A percentile compares a stretch with the other conserved stretches of the same genome.
These are phyloP conservation scores for Excoecaria agallocha DNA, from an alignment of 345 rosid species.

Conservation along the genomic window DNA sequence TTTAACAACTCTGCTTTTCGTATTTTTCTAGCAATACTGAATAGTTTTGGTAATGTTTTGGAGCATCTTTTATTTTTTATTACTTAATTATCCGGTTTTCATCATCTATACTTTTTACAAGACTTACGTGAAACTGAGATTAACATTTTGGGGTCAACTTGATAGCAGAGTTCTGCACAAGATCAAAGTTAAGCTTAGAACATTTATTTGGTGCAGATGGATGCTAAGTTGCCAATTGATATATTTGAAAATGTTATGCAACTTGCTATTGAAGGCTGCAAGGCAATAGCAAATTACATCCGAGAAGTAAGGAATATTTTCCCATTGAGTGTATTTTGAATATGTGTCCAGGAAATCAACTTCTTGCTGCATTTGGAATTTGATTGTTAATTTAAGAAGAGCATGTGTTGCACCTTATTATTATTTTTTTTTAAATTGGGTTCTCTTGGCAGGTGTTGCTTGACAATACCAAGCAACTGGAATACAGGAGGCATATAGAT, in stretches of 20 bases:
- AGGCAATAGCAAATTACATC: conserved; percentile 72
- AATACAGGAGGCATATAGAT: conserved; percentile 59
- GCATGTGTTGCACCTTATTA: not conserved
- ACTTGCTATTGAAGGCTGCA: conserved; percentile 83
- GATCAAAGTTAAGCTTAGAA: not conserved
- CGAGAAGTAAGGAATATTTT: conserved; percentile 46
- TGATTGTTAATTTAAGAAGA: not conserved
- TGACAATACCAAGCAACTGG: conserved; percentile 80
- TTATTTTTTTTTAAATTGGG: not conserved
- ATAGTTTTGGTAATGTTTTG: not conserved
- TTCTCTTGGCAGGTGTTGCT: conserved; percentile 46
- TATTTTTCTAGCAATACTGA: not conserved
- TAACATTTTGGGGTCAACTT: not conserved
- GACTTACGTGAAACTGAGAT: not conserved
- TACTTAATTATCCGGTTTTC: not conserved
- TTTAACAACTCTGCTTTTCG: not conserved
- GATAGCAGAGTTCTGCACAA: not conserved
- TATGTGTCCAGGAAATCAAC: not conserved
- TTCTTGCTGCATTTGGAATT: not conserved
- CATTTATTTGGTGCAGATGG: conserved; percentile 62
- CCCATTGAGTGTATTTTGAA: not conserved
- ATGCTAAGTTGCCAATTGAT: conserved; percentile 71
- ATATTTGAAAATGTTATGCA: conserved; percentile 84
- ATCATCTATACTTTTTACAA: not conserved
- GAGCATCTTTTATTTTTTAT: not conserved